Base-by-base conservation (phyloP, 768 basidiomycete species). In the Termitomyces sp. region DNA sequence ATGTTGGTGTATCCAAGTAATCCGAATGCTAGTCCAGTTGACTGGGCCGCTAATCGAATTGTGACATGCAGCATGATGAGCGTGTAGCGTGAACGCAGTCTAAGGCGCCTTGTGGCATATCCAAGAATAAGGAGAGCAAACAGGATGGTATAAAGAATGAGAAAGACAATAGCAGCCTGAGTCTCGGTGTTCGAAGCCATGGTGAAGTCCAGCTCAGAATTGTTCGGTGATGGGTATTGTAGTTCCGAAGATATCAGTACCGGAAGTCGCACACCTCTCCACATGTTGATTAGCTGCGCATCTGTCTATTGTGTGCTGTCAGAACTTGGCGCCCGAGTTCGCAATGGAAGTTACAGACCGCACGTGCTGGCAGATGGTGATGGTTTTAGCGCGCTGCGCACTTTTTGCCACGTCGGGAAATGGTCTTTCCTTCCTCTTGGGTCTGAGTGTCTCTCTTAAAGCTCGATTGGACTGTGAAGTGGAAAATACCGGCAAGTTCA, bases 31-130 rank as follows among this genome's bases (percentile, higher is more conserved):
- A 74, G 51, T 7, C 72, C 73, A n/a, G 66, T 69, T 18, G 66
- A 70, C 56, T 73, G 73, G 8, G 73, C 71, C 3, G 72, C 72
- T 9, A 73, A 55, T 47, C 73, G 73, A 49, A 74, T 60, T 20
- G 61, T 59, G 20, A 73, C 68, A 51, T 73, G 73, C 53, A 74
- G 67, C 22, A 69, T 64, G 20, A 74, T 60, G 52, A 70, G n/a
- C 22, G 66, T 64, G 51, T 71, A 72, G 26, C 73, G 69, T 42
- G 72, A 73, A 29, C 66, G 64, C 55, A 68, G 60, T 54, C 63
- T 68, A 36, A 74, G 62, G 20, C 64, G 66, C 31, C 66, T 62
- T 0, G 67, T 69, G 24, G 59, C 36, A 54, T 70, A 73, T 44
- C 67, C 69, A 18, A 57, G 58, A 31, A 73, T 47, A 60, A 73